These are phyloP conservation scores for Cryptosporidium viatorum DNA, from an alignment of 169 alveolate genomes.

Conservation along the genomic window DNA sequence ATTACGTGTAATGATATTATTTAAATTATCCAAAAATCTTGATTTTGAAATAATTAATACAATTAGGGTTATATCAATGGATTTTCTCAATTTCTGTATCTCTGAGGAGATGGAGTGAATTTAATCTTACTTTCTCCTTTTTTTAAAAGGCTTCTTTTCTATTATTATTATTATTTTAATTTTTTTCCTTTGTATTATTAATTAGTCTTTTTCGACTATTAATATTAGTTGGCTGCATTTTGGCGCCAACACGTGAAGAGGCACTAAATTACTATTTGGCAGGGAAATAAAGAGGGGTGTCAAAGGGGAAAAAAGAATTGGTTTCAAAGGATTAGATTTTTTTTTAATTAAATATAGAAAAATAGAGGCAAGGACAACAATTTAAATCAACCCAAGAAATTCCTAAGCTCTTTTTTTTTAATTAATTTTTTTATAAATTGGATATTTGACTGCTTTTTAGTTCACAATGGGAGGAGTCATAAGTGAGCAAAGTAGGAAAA, in stretches of 20 bases:
- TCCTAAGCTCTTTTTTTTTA: no score
- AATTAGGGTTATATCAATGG: no score
- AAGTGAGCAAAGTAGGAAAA: neutral
- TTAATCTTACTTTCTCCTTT: neutral
- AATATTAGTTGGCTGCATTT: neutral
- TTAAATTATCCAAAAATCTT: neutral
- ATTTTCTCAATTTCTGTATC: neutral
- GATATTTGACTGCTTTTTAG: neutral
- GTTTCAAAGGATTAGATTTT: neutral
- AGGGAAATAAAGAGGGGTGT: slow-evolving; percentile 4
- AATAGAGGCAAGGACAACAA: no score
- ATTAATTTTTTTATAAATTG: no score
- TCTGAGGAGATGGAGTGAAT: no score
- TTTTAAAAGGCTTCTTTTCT: neutral
- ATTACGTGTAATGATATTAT: neutral
- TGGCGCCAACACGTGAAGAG: neutral
- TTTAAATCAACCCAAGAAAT: no score
- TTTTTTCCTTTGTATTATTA: neutral
- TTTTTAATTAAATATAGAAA: neutral
- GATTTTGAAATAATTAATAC: neutral
- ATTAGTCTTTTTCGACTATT: neutral
- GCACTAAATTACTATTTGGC: neutral
- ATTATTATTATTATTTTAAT: neutral
- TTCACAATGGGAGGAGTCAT: neutral
- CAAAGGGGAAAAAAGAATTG: neutral